Evolutionary conservation across 208 protist genomes (phyloP), one percentile per base, ranked within the genome.

Genomic region (Crithidia brevicula): DNA sequence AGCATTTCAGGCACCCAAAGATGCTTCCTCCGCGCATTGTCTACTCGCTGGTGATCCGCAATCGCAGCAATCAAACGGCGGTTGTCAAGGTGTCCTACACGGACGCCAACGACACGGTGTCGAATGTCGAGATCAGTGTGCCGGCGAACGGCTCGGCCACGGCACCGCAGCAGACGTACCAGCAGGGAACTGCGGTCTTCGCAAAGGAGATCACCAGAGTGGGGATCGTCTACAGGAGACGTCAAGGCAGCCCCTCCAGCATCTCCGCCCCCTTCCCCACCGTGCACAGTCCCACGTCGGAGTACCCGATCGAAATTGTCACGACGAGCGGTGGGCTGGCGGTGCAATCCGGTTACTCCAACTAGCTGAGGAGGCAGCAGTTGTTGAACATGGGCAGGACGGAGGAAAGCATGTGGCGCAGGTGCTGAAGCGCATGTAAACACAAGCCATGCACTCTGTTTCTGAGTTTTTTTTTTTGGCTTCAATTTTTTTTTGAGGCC

Each of bases 31-130:
- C 83, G 43, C 61, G 59, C 36, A 69, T 76, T 25, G 83, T 86
- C n/a, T 89, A 89, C 68, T 86, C 83, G 50, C 64, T 78, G 22
- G 63, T 77, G 22, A 73, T 85, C 42, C 75, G 71, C 69, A 89
- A 89, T 45, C 53, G 54, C 22, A 68, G 76, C 9, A 36, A 40
- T 9, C 38, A 71, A 10, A 25, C 45, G 45, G 59, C 71, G 45
- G 56, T 42, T 16, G 65, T 89, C 4, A 27, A 54, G 18, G 74
- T 77, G 4, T 59, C 67, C 4, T 89, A 89, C 63, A 34, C 46
- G n/a, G 65, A 79, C 61, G 63, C 65, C 7, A 49, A 77, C n/a
- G 43, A 43, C 30, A 49, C 25, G 23, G 36, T 23, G 23, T 3
- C 36, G 10, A n/a, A 22, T 22, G 51, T 36, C 11, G 33, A 65